Evolutionary conservation across 2,329 filamentous ascomycete species (phyloP).

Genomic region (Ophiostoma sp.): DNA sequence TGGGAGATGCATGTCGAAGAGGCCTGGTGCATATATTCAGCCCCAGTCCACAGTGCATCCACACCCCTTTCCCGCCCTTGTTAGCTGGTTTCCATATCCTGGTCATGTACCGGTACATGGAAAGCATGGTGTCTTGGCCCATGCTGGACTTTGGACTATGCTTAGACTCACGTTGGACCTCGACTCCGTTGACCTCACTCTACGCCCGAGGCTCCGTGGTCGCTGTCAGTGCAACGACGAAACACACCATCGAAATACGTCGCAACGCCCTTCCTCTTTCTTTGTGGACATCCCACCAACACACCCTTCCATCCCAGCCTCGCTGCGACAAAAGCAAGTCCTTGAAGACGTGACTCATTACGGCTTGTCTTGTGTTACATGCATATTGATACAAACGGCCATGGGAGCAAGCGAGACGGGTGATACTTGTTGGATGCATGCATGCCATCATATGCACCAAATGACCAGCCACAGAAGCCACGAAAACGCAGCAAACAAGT

Average conservation of each 20-base stretch:
- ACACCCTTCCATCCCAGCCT: not conserved
- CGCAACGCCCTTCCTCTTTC: not conserved
- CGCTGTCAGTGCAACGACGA: not conserved
- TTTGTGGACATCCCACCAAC: not conserved
- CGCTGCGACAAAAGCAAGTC: not conserved
- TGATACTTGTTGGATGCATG: not conserved
- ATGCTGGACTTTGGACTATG: not conserved
- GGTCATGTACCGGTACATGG: not conserved
- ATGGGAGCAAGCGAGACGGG: not conserved
- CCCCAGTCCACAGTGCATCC: constrained; percentile 10
- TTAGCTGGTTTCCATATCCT: not conserved
- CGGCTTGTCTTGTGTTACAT: not conserved
- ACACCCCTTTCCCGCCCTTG: constrained; percentile 11
- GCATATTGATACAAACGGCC: not conserved
- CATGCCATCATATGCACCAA: not conserved
- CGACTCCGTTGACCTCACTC: not conserved
- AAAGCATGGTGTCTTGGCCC: not conserved
- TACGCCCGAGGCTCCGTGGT: constrained; percentile 1
- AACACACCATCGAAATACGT: not conserved
- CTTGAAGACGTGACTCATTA: constrained; percentile 2
- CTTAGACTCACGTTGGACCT: not conserved
- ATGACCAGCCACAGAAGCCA: not conserved
- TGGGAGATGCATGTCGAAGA: not conserved
- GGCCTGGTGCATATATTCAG: not conserved
- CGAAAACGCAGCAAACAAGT: not conserved